Evolutionary conservation across 352 stramenopile genomes (phyloP), one percentile per base, ranked within the genome.

Genomic region (Globisporangium apiculatum): DNA sequence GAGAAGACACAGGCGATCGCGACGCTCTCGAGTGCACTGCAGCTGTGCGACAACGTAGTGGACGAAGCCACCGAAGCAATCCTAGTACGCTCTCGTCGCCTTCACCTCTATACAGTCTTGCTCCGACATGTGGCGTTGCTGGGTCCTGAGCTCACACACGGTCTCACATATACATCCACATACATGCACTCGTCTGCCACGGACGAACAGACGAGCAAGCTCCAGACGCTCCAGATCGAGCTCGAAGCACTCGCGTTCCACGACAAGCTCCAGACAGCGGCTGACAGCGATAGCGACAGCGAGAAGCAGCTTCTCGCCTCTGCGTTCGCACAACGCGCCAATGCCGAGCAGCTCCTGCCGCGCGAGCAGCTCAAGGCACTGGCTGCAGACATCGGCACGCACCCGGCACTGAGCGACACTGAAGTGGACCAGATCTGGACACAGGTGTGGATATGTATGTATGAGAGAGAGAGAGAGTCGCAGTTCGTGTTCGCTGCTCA

Each of bases 391-490:
- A 49, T 89, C 9, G 66, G 65, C 5, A 68, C 67, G 14, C 49
- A 61, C 6, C 62, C 68, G 9, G 35, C 53, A 17, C 62, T 89
- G 1, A 68, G 14, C 12, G 55, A 58, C 36, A 62, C 55, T 1
- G 79, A 89, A 57, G 61, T 76, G n/a, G 71, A 89, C 11, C 69
- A 76, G 15, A 74, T 89, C 9, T 87, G 76, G 79, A 61, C 56
- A 5, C 69, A 83, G 48, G 48, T 79, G 0, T 3, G 31, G 10
- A 31, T 6, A 45, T 14, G 31, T 35, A 17, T 10, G 5, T 9
- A 55, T 35, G 36, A 3, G 36, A 38, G 38, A 0, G 9, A 10
- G 9, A 38, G 6, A 7, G 6, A 8, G 11, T 38, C 24, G 24
- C 24, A 31, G 24, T 31, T 31, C 24, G 24, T 3, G 24, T 42